phyloP scores from a whole-genome alignment of 768 basidiomycete species.

The Termitomyces sp. region DNA sequence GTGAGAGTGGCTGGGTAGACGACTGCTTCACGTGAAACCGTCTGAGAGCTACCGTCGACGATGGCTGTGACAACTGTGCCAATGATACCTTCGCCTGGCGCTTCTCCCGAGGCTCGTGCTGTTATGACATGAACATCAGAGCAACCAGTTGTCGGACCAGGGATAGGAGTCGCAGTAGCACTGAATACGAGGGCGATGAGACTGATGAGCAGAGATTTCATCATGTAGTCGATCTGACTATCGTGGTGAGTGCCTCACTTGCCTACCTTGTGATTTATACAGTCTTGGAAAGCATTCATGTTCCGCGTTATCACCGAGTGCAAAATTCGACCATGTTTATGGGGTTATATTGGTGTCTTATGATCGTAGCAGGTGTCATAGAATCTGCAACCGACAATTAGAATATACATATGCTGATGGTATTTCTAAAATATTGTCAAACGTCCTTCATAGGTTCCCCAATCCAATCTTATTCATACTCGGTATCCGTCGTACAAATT shows the following conservation, averaged over 20 bases:
- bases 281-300: neutral
- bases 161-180: conserved; percentile 1
- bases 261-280: neutral
- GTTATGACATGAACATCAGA: conserved; percentile 15
- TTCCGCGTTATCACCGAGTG: neutral
- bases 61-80: conserved; percentile 10
- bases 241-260: neutral
- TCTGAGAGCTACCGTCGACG: conserved; percentile 6
- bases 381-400: conserved; percentile 1
- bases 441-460: too few species aligned
- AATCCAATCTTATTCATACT: neutral
- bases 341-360: neutral
- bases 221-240: neutral
- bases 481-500: neutral
- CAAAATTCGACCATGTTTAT: neutral
- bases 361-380: conserved; percentile 1
- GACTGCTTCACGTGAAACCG: conserved; percentile 8
- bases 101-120: conserved; percentile 13
- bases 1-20: conserved; percentile 9
- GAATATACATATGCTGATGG: neutral
- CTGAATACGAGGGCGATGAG: neutral
- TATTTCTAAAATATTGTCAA: neutral
- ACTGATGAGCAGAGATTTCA: conserved; percentile 1
- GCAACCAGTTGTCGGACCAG: conserved; percentile 9
- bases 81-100: conserved; percentile 15